Conservation (phyloP, 1,284 basidiomycete genomes). For the Melampsora larici-populina region DNA sequence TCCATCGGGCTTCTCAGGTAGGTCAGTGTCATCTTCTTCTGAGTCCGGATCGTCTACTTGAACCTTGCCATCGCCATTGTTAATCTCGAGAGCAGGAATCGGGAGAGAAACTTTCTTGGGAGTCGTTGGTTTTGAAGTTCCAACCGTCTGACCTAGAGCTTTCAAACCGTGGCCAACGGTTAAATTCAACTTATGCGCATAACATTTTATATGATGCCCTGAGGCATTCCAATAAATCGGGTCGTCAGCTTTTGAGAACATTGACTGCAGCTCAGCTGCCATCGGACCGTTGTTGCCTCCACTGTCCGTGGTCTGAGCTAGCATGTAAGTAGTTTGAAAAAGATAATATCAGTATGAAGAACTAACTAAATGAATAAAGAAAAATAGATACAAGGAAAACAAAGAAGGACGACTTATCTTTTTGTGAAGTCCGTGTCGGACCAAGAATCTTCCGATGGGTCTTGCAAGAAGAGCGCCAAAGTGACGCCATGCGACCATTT, state of each 20-base stretch:
- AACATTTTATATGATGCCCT: neutral
- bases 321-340: too few relatives aligned
- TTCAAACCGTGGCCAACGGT: neutral
- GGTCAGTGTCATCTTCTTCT: neutral
- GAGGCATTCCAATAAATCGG: neutral
- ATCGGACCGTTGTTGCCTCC: conserved; percentile 7
- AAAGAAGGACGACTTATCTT: too few relatives aligned
- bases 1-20: neutral
- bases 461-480: too few relatives aligned
- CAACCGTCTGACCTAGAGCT: neutral
- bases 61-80: neutral
- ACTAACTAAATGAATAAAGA: too few relatives aligned
- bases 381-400: too few relatives aligned
- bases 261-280: neutral
- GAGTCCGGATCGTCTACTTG: neutral
- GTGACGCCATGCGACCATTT: too few relatives aligned
- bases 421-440: too few relatives aligned
- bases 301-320: too few relatives aligned
- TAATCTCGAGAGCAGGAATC: neutral
- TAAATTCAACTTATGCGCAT: neutral
- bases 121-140: neutral
- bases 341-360: too few relatives aligned
- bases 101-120: neutral
- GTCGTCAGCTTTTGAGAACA: neutral
- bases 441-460: too few relatives aligned